Base-by-base conservation (phyloP, 2,329 filamentous ascomycete species). In the Sarocladiaceae sp. region DNA sequence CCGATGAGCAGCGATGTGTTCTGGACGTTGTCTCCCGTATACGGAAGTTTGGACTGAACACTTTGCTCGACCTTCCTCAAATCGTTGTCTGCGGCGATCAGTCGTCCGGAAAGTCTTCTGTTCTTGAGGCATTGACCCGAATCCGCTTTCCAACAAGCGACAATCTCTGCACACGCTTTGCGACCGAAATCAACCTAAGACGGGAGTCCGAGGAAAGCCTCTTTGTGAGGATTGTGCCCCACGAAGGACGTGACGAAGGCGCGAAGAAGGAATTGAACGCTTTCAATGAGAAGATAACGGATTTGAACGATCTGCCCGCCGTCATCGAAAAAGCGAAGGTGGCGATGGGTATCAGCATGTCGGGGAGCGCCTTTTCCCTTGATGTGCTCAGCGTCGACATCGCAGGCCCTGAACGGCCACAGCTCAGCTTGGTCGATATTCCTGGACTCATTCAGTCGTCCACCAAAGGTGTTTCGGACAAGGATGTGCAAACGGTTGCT, bases 21-120 rank as follows among this genome's bases (percentile, higher is more conserved):
- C 26, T 29, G 9, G 26, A 29, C n/a, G n/a, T 29, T 29, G n/a
- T 29, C 26, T 9, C 26, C 9, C 26, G 9, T 9, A 9, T 29
- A n/a, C 26, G n/a, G n/a, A 29, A 29, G 26, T 29, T 9, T n/a
- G 26, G 26, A 9, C 26, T 29, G 26, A n/a, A 29, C 26, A 29
- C 9, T n/a, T 9, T 29, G 9, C 26, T 29, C 26, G 26, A 29
- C n/a, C 9, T 29, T 9, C 26, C 26, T n/a, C 26, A n/a, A n/a
- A 20, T 52, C 23, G 84, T 85, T 27, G 87, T 90, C 6, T 86
- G 91, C 9, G 88, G 88, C 48, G 88, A 87, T 53, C 88, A 93
- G 58, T 90, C 85, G 0, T 88, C 86, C 33, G 88, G 88, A 55
- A 94, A 94, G 69, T 88, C 83, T 61, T 91, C 86, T 2, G 83